Evolutionary conservation across 768 basidiomycete genomes (phyloP).

Genomic region (Lactarius tabidus): DNA sequence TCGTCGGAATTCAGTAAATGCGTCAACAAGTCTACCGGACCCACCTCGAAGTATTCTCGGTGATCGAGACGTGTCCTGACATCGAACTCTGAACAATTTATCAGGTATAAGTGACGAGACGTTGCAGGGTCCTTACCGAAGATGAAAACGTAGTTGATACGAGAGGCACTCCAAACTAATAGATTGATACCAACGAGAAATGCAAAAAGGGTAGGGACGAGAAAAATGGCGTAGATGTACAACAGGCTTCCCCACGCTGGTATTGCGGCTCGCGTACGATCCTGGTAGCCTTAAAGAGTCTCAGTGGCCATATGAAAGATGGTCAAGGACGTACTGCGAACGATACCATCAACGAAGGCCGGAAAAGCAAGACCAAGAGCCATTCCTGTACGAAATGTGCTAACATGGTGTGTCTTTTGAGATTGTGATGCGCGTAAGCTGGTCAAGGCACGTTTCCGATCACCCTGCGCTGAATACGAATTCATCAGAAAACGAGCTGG

Average conservation of each 20-base stretch:
- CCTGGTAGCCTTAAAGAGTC: conserved; percentile 47
- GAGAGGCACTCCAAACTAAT: conserved; percentile 63
- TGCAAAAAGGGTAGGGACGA: conserved; percentile 71
- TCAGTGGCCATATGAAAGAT: neutral
- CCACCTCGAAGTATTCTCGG: conserved; percentile 70
- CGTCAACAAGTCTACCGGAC: conserved; percentile 10
- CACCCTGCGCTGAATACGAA: conserved; percentile 48
- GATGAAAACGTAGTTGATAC: conserved; percentile 94
- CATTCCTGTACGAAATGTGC: conserved; percentile 70
- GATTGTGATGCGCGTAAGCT: conserved; percentile 54
- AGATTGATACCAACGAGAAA: conserved; percentile 82
- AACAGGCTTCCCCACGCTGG: conserved; percentile 72
- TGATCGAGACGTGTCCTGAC: conserved; percentile 43
- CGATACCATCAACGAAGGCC: conserved; percentile 58
- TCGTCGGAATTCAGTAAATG: neutral
- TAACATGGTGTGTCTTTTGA: conserved; percentile 61
- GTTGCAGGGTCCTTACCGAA: conserved; percentile 51
- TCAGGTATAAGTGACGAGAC: neutral
- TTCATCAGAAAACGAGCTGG: neutral
- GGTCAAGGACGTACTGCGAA: conserved; percentile 46
- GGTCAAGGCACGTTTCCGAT: conserved; percentile 70
- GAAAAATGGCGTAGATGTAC: conserved; percentile 70
- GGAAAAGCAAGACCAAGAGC: conserved; percentile 70
- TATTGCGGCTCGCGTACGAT: conserved; percentile 47
- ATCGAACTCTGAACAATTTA: conserved; percentile 15